Base-by-base conservation (phyloP, 2,329 filamentous ascomycete species). In the Sporothrix protearum region DNA sequence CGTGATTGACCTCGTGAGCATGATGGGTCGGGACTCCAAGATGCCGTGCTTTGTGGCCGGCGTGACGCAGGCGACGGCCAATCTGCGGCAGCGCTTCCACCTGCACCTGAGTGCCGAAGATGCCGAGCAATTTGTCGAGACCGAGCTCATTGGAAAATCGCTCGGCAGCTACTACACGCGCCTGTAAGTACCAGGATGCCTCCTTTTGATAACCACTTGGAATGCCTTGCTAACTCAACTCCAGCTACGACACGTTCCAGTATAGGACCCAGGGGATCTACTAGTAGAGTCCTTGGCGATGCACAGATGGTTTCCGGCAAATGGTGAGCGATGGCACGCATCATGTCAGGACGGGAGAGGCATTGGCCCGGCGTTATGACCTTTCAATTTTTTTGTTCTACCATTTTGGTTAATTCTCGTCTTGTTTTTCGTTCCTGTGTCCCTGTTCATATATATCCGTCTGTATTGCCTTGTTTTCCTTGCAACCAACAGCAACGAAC, bases 241-340 rank as follows among this genome's bases (percentile, higher is more conserved):
- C 28, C 33, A 64, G 59, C 59, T 64, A 94, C 78, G 91, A 94
- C 81, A 93, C 91, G 74, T 95, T 94, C 83, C 92, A 95, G 83
- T 95, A 95, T 82, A 88, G 92, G 78, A 94, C 92, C 47, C 92
- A 95, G 81, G 92, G 92, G 76, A 95, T 95, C 81, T 95, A 95
- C 81, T 95, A 70, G 53, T 39, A 25, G 61, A 63, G 19, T 25
- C 33, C n/a, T 59, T 51, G 9, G n/a, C 14, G 10, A 22, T 12
- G 33, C n/a, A 64, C 28, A 45, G 36, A 39, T 5, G 36, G 49
- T 51, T 53, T 28, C 14, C 4, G 63, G 63, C 25, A 49, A 49
- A 0, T 14, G 66, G 28, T 0, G 39, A 10, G 45, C 5, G 16
- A 16, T 8, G 25, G 10, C 22, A 25, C n/a, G 12, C 16, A 42